Conservation (phyloP, 2,329 filamentous ascomycete species). For the Ophiostoma angusticollis region DNA sequence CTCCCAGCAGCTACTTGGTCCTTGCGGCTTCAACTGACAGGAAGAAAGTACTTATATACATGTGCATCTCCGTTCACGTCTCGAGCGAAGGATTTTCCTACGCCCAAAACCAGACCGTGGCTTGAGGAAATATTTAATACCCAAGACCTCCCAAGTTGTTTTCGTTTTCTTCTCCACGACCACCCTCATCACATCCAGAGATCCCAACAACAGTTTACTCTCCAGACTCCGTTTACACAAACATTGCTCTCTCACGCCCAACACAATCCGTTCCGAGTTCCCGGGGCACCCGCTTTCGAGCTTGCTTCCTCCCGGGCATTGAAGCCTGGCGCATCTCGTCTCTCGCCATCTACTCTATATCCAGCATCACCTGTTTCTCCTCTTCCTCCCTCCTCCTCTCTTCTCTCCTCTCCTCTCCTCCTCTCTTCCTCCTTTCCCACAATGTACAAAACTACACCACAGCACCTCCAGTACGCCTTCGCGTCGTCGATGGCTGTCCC, state of each 20-base stretch:
- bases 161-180: neutral
- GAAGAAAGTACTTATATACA: neutral
- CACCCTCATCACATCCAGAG: neutral
- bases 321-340: no score
- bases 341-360: no score
- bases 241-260: no score
- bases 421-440: slow-evolving; percentile 6
- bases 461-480: slow-evolving; percentile 26
- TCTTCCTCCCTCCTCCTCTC: neutral
- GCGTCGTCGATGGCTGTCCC: slow-evolving; percentile 20
- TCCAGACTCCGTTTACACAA: no score
- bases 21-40: no score
- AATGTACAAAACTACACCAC: slow-evolving; percentile 33
- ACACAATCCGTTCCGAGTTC: no score
- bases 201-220: no score
- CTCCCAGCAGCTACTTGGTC: no score
- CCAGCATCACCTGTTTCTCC: neutral
- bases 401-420: neutral
- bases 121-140: slow-evolving; percentile 11
- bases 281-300: no score
- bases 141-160: no score
- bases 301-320: neutral
- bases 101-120: no score
- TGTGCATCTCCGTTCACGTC: neutral
- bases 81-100: neutral